Evolutionary conservation across 2,329 filamentous ascomycete genomes (phyloP), one percentile per base, ranked within the genome.

Genomic region (Nemania abortiva): DNA sequence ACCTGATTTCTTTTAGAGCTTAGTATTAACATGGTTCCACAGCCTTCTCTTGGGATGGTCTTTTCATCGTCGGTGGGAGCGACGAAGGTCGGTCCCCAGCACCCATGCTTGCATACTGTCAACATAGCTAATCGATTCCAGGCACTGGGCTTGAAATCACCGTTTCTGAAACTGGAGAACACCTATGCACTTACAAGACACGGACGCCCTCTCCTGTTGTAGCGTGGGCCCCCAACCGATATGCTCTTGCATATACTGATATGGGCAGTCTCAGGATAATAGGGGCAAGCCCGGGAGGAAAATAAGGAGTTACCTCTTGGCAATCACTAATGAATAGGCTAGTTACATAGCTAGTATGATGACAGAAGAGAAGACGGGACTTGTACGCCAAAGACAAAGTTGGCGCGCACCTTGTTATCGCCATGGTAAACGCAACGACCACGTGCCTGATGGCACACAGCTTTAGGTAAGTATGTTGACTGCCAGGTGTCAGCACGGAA

Each of bases 1-100:
- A 50, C 18, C 47, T 22, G 31, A 1, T 20, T 42, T n/a, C 4
- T 49, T 15, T 34, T 9, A 42, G 13, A 49, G 65, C 11, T 37
- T 34, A n/a, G 34, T 73, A 67, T 73, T 79, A 68, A 80, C 70
- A 47, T 67, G 59, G 61, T 49, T 54, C 6, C 39, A 13, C 53
- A 89, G 90, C 91, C 76, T 95, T 95, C 77, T 92, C 89, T 18
- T 95, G 92, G 79, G 92, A 95, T 74, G 92, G 92, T 0, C 90
- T 88, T 75, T 95, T 90, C 76, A 82, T 95, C 27, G 89, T 91
- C 1, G 92, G 90, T 10, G 92, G 92, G 22, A 92, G 90, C 66
- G 92, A 94, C 63, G 91, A 94, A 80, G 90, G 89, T 84, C 80
- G 77, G 81, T 69, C 64, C 29, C 42, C 45, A 50, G 20, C 31